Evolutionary conservation across 2,329 filamentous ascomycete species (phyloP).

Genomic region (Pestalotiopsis sp.): DNA sequence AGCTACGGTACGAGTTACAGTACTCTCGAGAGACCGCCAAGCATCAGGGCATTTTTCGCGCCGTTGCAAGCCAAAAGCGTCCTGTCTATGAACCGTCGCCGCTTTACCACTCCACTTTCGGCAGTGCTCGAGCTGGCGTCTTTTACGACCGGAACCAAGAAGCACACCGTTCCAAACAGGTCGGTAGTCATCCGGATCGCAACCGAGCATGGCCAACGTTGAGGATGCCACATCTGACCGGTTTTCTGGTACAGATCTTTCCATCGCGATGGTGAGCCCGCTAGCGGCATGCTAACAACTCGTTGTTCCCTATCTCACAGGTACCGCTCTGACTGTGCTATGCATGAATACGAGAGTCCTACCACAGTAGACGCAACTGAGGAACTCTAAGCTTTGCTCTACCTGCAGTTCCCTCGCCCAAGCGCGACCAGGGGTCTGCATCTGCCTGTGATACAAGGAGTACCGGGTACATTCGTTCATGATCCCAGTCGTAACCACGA

Average conservation of each 20-base stretch:
- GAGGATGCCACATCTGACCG: background rate
- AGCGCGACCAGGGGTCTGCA: background rate
- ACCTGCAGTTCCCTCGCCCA: background rate
- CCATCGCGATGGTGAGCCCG: background rate
- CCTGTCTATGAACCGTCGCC: background rate
- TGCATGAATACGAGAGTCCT: conserved; percentile 9
- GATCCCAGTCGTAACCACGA: background rate
- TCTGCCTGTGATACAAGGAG: background rate
- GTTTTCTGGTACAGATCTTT: background rate
- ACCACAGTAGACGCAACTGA: conserved; percentile 3
- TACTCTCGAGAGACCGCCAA: background rate
- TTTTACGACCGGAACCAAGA: background rate
- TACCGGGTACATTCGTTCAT: background rate
- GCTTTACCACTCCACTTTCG: background rate
- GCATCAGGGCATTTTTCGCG: background rate
- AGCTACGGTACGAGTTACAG: background rate
- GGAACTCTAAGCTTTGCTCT: background rate
- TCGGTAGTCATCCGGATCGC: background rate
- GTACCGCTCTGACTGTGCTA: conserved; percentile 2
- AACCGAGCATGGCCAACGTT: background rate
- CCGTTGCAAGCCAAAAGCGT: conserved; percentile 8
- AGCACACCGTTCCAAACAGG: background rate
- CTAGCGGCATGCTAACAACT: background rate
- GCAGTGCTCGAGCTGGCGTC: background rate
- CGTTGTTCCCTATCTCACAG: background rate